A percentile compares a stretch with the other conserved stretches of the same genome.
Evolutionary conservation across 169 alveolate species (phyloP).

Genomic region (Cryptosporidium tyzzeri): DNA sequence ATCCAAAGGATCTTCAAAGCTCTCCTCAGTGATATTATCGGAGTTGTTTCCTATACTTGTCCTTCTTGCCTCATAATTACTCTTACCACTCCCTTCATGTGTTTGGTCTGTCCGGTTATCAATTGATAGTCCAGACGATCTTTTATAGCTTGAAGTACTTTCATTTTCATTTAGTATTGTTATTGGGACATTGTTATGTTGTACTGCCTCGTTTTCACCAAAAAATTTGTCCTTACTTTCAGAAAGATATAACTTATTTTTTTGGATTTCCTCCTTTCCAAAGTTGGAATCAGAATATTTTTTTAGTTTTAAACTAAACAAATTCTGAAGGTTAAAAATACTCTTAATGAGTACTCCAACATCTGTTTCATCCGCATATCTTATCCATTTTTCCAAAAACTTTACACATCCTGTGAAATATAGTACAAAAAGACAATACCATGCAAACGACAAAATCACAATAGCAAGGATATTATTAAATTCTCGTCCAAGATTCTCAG

Average conservation of each 20-base stretch:
- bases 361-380: slow-evolving; percentile 72
- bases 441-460: slow-evolving; percentile 40
- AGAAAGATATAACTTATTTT: neutral
- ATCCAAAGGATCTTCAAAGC: neutral
- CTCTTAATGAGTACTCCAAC: slow-evolving; percentile 46
- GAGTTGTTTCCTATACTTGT: neutral
- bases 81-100: neutral
- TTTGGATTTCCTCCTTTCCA: neutral
- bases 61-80: neutral
- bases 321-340: slow-evolving; percentile 17
- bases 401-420: slow-evolving; percentile 68
- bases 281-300: slow-evolving; percentile 6
- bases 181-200: slow-evolving; percentile 19
- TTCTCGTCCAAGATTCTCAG: slow-evolving; percentile 41
- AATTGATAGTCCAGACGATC: neutral
- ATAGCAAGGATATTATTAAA: slow-evolving; percentile 58
- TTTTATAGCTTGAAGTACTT: slow-evolving; percentile 40
- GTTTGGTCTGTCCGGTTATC: slow-evolving; percentile 1
- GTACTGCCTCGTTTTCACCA: neutral
- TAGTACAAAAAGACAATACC: slow-evolving; percentile 69
- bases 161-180: slow-evolving; percentile 41
- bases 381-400: slow-evolving; percentile 64
- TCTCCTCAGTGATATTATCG: neutral
- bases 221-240: slow-evolving; percentile 3
- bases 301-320: slow-evolving; percentile 17